Base-by-base conservation (phyloP, 2,329 filamentous ascomycete genomes). In the Hypoxylon sp. region DNA sequence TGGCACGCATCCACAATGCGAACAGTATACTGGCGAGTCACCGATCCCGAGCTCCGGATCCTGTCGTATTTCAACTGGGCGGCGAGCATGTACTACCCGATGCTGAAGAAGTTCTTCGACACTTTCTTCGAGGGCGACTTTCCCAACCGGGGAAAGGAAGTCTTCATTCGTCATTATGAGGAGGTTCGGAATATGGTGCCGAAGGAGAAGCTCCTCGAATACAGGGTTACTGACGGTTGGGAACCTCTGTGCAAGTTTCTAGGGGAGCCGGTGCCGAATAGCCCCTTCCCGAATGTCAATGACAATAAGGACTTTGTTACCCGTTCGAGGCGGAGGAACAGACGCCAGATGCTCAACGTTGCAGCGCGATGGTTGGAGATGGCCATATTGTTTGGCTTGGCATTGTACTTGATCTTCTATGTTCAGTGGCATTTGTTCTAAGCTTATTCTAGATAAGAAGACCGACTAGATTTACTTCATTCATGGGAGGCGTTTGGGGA, bases 121-220 rank as follows among this genome's bases (percentile, higher is more conserved):
- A 86, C 84, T 62, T 91, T 91, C 80, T 92, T 91, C 84, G 84
- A 88, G 68, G 88, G 87, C 55, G 89, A 91, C 76, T 92, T 92
- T 77, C 85, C 86, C 75, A 86, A 86, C 77, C 83, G 86, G 66
- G 90, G 89, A 75, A 91, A 91, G 81, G 83, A 88, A 58, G 83
- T 88, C 50, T 92, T 88, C 81, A 78, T 80, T 37, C 75, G 77
- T 31, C 78, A 80, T 67, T 76, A 78, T 53, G 76, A 72, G 1
- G 74, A 76, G 50, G 74, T 80, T 13, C 69, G 66, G 42, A 66
- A 55, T 47, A 47, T 78, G 61, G 78, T 80, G 11, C 76, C 77
- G 2, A 47, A 70, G 10, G 76, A 78, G n/a, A 75, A 59, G 37
- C 67, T 78, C 29, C 75, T 81, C 50, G 75, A 79, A 57, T 78